Base-by-base conservation (phyloP, 306 rosid genomes). In the Elaeagnus macrophylla region DNA sequence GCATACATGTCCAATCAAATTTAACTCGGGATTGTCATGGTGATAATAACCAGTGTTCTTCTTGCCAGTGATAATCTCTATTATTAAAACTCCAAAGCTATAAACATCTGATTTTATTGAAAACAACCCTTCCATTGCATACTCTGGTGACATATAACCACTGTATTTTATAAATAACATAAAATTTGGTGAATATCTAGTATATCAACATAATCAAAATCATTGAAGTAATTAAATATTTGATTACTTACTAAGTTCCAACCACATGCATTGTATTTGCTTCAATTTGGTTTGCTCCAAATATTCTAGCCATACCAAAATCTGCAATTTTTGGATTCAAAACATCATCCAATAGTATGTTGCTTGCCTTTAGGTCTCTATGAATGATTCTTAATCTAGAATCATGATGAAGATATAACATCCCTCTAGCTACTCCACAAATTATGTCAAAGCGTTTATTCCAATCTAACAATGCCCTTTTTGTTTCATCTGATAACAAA, bases 221-320 rank as follows among this genome's bases (percentile, higher is more conserved):
- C 32, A 2, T 0, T 25, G 32, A 25, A 25, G 4, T 25, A 25
- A 5, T 25, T 12, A 19, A 9, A 44, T n/a, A n/a, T n/a, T n/a
- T n/a, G 3, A 4, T 11, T 25, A 44, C 88, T 81, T 81, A 84
- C 86, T 76, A 81, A 37, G 89, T 84, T 51, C 89, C 85, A 41
- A 84, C 89, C 2, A 81, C 69, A 0, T 72, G 59, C 1, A 58
- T 66, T 51, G 89, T 85, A 18, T 56, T 59, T 61, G 78, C 82
- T 81, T 75, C 82, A 60, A 56, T 63, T 65, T 82, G 84, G 11
- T 82, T 70, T 6, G 54, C 70, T 5, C 72, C 68, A 57, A 85
- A 72, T 50, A 82, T 82, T 72, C 78, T 79, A 60, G 95, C 95
- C 81, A 82, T 62, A 7, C 90, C 95, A 75, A 82, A 85, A 61